Percentiles rank a stretch among this genome's conserved stretches.
phyloP scores from a whole-genome alignment of 495 filamentous ascomycete genomes.

The Penicillium robsamsonii region DNA sequence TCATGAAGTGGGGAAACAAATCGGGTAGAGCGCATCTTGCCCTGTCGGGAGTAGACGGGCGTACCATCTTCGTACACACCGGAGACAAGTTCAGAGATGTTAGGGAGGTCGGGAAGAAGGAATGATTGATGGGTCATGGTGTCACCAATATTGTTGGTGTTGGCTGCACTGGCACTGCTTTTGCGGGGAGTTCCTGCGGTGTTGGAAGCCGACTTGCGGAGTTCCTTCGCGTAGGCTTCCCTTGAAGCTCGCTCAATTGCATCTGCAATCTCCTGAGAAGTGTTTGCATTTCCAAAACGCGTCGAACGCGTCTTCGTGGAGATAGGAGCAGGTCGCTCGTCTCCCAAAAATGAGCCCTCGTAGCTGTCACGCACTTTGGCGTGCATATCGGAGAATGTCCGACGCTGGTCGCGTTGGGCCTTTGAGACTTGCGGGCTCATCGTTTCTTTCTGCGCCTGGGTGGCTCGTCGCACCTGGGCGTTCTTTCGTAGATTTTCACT shows the following conservation, averaged over 20 bases:
- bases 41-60: constrained; percentile 56
- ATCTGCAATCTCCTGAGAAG: constrained; percentile 45
- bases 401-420: constrained; percentile 36
- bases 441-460: constrained; percentile 47
- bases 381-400: constrained; percentile 54
- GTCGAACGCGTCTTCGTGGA: constrained; percentile 50
- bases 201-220: constrained; percentile 25
- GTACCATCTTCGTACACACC: constrained; percentile 66
- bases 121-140: constrained; percentile 57
- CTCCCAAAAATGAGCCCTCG: constrained; percentile 50
- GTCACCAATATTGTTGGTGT: constrained; percentile 33
- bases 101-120: constrained; percentile 64
- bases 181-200: constrained; percentile 25
- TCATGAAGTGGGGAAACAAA: constrained; percentile 51
- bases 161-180: constrained; percentile 16
- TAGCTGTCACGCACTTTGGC: constrained; percentile 55
- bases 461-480: constrained; percentile 44
- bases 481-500: constrained; percentile 47
- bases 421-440: constrained; percentile 40
- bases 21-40: constrained; percentile 52
- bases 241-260: constrained; percentile 45
- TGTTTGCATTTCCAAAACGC: constrained; percentile 52
- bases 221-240: constrained; percentile 40
- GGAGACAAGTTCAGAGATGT: constrained; percentile 69
- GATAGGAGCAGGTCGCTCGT: constrained; percentile 51